Evolutionary conservation across 108 stramenopile species (phyloP).

Genomic region (Nitzschia sp.): DNA sequence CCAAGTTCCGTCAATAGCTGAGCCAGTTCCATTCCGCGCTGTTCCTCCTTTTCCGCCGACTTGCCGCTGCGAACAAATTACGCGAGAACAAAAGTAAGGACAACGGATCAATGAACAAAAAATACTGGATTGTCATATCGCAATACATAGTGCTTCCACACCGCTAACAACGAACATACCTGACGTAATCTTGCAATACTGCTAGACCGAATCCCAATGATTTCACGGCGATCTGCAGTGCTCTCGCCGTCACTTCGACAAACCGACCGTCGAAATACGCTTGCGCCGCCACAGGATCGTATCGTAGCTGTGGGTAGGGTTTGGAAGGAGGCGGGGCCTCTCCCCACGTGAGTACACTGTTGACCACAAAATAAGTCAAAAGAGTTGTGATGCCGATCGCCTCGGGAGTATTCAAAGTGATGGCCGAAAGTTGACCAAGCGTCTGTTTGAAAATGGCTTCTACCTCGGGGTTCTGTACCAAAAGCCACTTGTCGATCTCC

Average conservation of each 20-base stretch:
- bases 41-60: constrained; percentile 53
- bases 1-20: constrained; percentile 71
- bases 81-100: constrained; percentile 1
- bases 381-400: constrained; percentile 7
- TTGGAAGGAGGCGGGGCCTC: constrained; percentile 27
- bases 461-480: constrained; percentile 4
- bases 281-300: constrained; percentile 68
- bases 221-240: constrained; percentile 48
- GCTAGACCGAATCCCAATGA: constrained; percentile 46
- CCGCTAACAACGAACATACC: constrained; percentile 14
- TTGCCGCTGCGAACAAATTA: constrained; percentile 29
- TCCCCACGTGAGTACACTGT: constrained; percentile 21
- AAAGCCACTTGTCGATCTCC: constrained; percentile 9
- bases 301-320: constrained; percentile 68
- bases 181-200: constrained; percentile 36
- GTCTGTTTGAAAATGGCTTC: background rate
- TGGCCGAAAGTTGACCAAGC: background rate
- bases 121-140: background rate
- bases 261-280: constrained; percentile 64
- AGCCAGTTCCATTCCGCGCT: constrained; percentile 69
- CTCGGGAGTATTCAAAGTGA: constrained; percentile 26
- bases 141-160: background rate
- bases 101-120: background rate
- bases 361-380: constrained; percentile 8
- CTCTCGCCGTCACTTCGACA: constrained; percentile 40